Evolutionary conservation across 139 green algal species (phyloP), one percentile per base, ranked within the genome.

Genomic region (Pycnococcus provasolii): DNA sequence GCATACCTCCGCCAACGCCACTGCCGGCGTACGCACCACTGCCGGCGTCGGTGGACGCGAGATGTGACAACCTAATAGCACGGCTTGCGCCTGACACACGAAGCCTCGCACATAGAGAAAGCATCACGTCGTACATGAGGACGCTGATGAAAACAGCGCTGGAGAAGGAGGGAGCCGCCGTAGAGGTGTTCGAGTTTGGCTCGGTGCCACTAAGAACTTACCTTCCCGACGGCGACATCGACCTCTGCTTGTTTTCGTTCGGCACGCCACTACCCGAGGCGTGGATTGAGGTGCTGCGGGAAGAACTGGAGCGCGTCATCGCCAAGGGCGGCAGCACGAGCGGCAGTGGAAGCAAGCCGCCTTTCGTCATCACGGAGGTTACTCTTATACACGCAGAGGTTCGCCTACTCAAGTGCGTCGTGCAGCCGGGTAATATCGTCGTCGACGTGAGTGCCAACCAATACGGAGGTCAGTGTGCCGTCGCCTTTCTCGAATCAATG

Each of bases 401-500:
- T 61, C 4, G 91, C 67, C 81, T 98, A 53, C 75, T 96, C 40
- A 98, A 98, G 77, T 96, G 86, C 72, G 67, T 96, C 57, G 86
- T 96, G 40, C 85, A 92, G 69, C 26, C 26, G 26, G 26, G 26
- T 26, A 90, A 92, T 74, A 88, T 96, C 44, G 86, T 97, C 6
- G 92, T 98, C n/a, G 92, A 98, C 74, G 85, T 98, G 6, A 95
- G 86, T 2, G 95, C 93, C 74, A 91, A 95, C 65, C 86, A 94
- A 44, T 60, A 95, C 3, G 90, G 89, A 2, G 92, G 92, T n/a
- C 78, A 97, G 37, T 90, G 85, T 70, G 89, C 92, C 3, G 81
- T 95, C 4, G 80, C 77, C 9, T 98, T 98, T 64, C 77, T 98
- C 54, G 90, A 97, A 74, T 81, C 81, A 46, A 77, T 90, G 46